Evolutionary conservation across 805 yeast species (phyloP).

Genomic region (Lachancea kluyveri): DNA sequence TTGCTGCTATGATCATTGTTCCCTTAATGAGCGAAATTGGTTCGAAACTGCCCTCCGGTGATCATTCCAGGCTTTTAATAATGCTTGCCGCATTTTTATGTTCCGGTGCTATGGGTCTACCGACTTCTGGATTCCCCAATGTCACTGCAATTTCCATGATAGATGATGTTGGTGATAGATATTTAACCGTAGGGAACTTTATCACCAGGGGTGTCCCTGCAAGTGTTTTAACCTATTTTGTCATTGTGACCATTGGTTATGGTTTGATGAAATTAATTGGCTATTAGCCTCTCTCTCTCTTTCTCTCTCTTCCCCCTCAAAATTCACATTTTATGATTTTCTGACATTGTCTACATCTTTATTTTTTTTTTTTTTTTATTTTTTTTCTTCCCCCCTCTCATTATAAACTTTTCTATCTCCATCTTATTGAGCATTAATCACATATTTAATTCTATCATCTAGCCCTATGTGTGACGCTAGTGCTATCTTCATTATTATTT

Average conservation of each 20-base stretch:
- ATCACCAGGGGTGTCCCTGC: constrained; percentile 89
- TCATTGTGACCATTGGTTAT: constrained; percentile 76
- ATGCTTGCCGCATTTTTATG: constrained; percentile 62
- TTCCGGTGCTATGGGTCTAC: constrained; percentile 95
- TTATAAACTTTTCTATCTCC: too few relatives aligned
- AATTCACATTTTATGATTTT: too few relatives aligned
- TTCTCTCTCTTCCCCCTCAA: constrained; percentile 12
- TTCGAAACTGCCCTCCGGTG: constrained; percentile 55
- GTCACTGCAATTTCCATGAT: constrained; percentile 95
- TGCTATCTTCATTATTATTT: too few relatives aligned
- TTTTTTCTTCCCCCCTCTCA: too few relatives aligned
- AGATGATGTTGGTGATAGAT: constrained; percentile 87
- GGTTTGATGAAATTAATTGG: constrained; percentile 56
- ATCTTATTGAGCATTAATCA: too few relatives aligned
- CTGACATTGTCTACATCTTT: too few relatives aligned
- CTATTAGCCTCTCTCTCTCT: constrained; percentile 28
- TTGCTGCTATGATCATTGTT: constrained; percentile 87
- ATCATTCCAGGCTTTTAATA: constrained; percentile 81
- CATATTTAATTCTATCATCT: background rate
- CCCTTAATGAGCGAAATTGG: constrained; percentile 92
- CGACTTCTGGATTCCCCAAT: constrained; percentile 96
- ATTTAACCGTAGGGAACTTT: constrained; percentile 78
- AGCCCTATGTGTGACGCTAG: too few relatives aligned
- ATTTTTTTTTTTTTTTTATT: too few relatives aligned
- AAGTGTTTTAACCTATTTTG: constrained; percentile 64